phyloP scores from a whole-genome alignment of 108 stramenopile species.

The Pseudonitzschia multistriata region DNA sequence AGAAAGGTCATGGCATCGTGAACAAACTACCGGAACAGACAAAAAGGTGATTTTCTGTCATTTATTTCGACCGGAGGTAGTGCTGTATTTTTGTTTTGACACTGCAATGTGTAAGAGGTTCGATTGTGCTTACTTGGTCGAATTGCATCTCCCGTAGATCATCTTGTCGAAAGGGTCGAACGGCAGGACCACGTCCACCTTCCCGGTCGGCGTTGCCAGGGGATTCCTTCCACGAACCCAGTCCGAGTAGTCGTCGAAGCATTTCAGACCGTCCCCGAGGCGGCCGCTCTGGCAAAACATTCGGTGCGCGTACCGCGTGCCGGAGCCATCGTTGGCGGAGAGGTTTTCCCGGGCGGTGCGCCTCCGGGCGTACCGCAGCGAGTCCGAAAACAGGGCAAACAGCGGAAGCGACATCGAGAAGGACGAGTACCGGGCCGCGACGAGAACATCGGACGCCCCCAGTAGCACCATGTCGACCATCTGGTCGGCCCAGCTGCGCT shows the following conservation, averaged over 20 bases:
- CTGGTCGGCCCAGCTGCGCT: conserved; percentile 19
- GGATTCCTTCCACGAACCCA: neutral
- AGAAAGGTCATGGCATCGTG: too few species aligned
- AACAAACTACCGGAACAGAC: too few species aligned
- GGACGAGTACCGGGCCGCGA: conserved; percentile 40
- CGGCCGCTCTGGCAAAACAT: neutral
- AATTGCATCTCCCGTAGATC: too few species aligned
- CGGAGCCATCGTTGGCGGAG: neutral
- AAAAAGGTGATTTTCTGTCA: too few species aligned
- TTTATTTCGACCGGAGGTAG: too few species aligned
- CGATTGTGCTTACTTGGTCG: too few species aligned
- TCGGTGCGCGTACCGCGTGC: neutral
- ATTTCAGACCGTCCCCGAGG: neutral
- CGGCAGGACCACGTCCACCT: too few species aligned
- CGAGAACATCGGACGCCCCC: conserved; percentile 39
- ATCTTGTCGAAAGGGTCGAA: too few species aligned
- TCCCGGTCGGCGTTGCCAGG: too few species aligned
- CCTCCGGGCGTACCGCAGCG: neutral
- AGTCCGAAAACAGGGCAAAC: conserved; percentile 18
- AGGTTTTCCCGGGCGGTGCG: neutral
- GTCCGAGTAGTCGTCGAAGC: neutral
- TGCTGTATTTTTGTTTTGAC: too few species aligned
- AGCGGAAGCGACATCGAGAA: conserved; percentile 58
- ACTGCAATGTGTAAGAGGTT: too few species aligned
- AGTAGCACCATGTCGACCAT: conserved; percentile 49